Percentiles rank a stretch among this genome's conserved stretches.
Evolutionary conservation across 805 yeast species (phyloP).

Genomic region (Ogataea neopini): DNA sequence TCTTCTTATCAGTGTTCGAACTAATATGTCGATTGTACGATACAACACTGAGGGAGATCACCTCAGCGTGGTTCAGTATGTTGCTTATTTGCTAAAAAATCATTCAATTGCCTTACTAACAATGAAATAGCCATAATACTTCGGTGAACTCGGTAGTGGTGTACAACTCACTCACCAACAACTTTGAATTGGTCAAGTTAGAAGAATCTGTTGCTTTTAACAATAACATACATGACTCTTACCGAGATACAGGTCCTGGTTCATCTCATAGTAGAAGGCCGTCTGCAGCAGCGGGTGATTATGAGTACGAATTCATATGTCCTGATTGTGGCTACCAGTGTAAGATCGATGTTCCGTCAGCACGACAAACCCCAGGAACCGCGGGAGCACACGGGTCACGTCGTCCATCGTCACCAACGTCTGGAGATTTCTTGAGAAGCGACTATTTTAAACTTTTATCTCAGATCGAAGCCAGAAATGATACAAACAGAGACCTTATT

Average conservation of each 20-base stretch:
- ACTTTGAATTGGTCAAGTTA: slow-evolving; percentile 29
- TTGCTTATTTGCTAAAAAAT: not conserved
- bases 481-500: slow-evolving; percentile 23
- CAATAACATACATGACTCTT: not conserved
- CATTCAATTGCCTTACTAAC: slow-evolving; percentile 4
- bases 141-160: slow-evolving; percentile 31
- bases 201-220: slow-evolving; percentile 10
- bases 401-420: slow-evolving; percentile 4
- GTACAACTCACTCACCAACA: slow-evolving; percentile 30
- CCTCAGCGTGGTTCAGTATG: slow-evolving; percentile 21
- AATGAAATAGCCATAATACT: slow-evolving; percentile 20
- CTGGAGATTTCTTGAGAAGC: slow-evolving; percentile 22
- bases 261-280: slow-evolving; percentile 11
- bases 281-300: slow-evolving; percentile 7
- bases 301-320: slow-evolving; percentile 25
- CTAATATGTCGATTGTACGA: slow-evolving; percentile 22
- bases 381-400: not conserved
- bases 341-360: slow-evolving; percentile 10
- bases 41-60: slow-evolving; percentile 17
- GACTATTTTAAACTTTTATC: slow-evolving; percentile 34
- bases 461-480: slow-evolving; percentile 22
- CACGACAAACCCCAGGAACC: not conserved
- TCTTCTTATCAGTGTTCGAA: not conserved
- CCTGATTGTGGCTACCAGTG: slow-evolving; percentile 32
- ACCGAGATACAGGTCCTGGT: not conserved